Conservation (phyloP, 2,329 filamentous ascomycete genomes). For the Thielaviopsis populi region DNA sequence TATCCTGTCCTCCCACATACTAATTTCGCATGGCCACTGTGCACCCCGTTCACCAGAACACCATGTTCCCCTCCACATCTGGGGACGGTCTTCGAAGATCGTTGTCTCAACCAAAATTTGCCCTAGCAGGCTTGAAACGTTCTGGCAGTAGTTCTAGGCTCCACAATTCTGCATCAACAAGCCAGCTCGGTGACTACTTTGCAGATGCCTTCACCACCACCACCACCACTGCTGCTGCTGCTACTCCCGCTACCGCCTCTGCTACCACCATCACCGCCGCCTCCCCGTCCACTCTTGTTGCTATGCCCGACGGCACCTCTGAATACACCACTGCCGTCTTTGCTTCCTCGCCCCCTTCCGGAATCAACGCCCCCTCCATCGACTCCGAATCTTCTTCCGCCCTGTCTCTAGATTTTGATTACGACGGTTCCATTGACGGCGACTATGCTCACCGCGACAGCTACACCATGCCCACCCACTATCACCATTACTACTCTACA, state of each 20-base stretch:
- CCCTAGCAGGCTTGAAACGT: constrained; percentile 13
- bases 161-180: constrained; percentile 7
- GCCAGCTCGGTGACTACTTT: constrained; percentile 11
- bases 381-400: constrained; percentile 38
- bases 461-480: constrained; percentile 32
- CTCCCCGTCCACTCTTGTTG: not conserved
- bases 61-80: constrained; percentile 11
- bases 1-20: not conserved
- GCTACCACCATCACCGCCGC: not conserved
- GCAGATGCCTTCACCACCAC: constrained; percentile 8
- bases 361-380: constrained; percentile 12
- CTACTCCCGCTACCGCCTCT: not conserved
- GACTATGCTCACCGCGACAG: constrained; percentile 31
- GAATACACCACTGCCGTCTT: not conserved
- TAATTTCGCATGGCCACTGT: constrained; percentile 10
- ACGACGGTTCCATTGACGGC: constrained; percentile 29
- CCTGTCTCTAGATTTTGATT: constrained; percentile 44
- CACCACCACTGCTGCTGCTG: not conserved
- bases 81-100: constrained; percentile 12
- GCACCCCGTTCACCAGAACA: constrained; percentile 7
- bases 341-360: not conserved
- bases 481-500: constrained; percentile 31
- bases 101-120: constrained; percentile 11
- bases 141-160: constrained; percentile 11
- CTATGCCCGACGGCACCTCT: not conserved